Percentiles rank a stretch among this genome's conserved stretches.
phyloP scores from a whole-genome alignment of 2,329 filamentous ascomycete species.

The Fusarium zealandicum region DNA sequence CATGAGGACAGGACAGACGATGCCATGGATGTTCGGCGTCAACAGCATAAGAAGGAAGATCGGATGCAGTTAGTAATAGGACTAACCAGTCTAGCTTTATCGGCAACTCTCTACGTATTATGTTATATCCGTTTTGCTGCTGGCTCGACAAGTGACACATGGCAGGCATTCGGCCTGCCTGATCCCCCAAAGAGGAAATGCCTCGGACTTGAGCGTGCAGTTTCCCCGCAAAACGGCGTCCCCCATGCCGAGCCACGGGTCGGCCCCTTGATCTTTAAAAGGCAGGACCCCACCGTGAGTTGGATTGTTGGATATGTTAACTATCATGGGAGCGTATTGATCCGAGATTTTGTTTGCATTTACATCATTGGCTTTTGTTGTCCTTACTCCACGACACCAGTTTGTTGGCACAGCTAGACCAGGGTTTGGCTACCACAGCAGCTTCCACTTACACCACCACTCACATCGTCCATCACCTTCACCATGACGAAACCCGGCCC shows the following conservation, averaged over 20 bases:
- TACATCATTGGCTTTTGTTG: not conserved
- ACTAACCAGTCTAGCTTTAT: too few relatives aligned
- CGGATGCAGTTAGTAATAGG: slow-evolving; percentile 6
- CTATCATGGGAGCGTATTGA: too few relatives aligned
- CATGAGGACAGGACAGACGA: slow-evolving; percentile 13
- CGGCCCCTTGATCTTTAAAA: slow-evolving; percentile 20
- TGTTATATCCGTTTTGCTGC: too few relatives aligned
- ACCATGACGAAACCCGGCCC: slow-evolving; percentile 56
- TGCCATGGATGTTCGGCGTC: slow-evolving; percentile 1
- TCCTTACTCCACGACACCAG: not conserved
- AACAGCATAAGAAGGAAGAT: not conserved
- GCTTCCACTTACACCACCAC: not conserved
- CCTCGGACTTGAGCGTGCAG: slow-evolving; percentile 39
- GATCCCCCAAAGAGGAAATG: slow-evolving; percentile 45
- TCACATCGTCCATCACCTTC: slow-evolving; percentile 1
- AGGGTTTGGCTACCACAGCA: not conserved
- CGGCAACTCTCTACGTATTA: too few relatives aligned
- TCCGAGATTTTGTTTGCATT: too few relatives aligned
- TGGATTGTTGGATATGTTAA: not conserved
- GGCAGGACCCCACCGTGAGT: slow-evolving; percentile 15
- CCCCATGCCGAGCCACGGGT: slow-evolving; percentile 13
- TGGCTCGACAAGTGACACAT: slow-evolving; percentile 5
- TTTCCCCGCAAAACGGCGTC: slow-evolving; percentile 41
- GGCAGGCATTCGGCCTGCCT: slow-evolving; percentile 12
- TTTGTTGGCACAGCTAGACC: not conserved